Evolutionary conservation across 2,329 filamentous ascomycete genomes (phyloP), one percentile per base, ranked within the genome.

Genomic region (Penicillium freii): DNA sequence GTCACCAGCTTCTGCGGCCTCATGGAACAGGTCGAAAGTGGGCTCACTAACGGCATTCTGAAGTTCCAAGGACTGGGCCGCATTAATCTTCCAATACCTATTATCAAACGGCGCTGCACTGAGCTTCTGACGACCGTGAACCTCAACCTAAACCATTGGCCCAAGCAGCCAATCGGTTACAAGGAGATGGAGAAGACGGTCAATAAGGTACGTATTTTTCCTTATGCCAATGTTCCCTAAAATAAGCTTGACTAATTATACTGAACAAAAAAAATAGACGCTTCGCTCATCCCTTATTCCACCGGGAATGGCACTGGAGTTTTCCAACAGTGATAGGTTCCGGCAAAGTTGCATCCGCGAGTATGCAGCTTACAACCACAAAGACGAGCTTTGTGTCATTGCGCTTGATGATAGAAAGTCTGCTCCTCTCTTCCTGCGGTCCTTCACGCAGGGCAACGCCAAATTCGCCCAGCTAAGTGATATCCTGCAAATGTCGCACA

Each of bases 361-460:
- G 9, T 64, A 56, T 47, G 23, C 31, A 19, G 31, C 29, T 4
- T 61, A 62, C 54, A 52, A 59, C 23, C 47, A 47, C 9, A 64
- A 61, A 23, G 58, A 62, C 17, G 50, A 36, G 19, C 27, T 64
- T 17, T 55, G 39, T 6, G 58, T 64, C 21, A 33, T 64, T 44
- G 36, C 56, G 6, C 56, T 64, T 10, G 54, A 62, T 21, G 45
- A 64, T 34, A 57, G 50, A 4, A 23, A n/a, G 5, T 42, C 39
- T 10, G 42, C 49, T 11, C 59, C 59, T 27, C 23, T 49, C 2
- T 56, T 56, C 9, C 10, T 58, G 15, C 36, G 50, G 13, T 38
- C 21, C 1, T 58, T 58, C 19, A 23, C 50, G n/a, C 40, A 57
- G 13, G 25, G 15, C 27, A 40, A 58, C 9, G 53, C 39, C 5